Evolutionary conservation across 1,284 basidiomycete species (phyloP).

Genomic region (Gymnopus androsaceus): DNA sequence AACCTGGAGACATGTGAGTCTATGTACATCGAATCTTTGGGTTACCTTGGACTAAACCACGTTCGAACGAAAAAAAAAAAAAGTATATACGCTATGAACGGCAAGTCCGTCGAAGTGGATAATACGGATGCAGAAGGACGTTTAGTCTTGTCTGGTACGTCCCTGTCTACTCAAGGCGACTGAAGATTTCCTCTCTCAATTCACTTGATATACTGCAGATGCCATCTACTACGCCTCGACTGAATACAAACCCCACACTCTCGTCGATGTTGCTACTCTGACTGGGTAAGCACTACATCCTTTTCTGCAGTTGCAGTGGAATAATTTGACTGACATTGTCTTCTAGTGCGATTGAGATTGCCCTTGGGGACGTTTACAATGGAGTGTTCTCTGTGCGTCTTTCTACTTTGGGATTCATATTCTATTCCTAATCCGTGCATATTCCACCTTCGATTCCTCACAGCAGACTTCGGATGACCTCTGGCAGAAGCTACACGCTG

Average conservation of each 20-base stretch:
- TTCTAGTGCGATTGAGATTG: constrained; percentile 66
- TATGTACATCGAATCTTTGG: neutral
- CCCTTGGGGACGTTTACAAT: constrained; percentile 74
- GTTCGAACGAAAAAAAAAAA: too few relatives aligned
- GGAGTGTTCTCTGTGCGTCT: constrained; percentile 76
- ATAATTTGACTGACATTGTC: constrained; percentile 1
- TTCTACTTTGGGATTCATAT: neutral
- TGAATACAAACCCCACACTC: constrained; percentile 77
- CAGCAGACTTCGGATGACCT: constrained; percentile 67
- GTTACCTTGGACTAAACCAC: neutral
- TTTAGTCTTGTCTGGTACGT: constrained; percentile 68
- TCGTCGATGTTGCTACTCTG: constrained; percentile 86
- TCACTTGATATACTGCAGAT: constrained; percentile 44
- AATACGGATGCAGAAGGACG: constrained; percentile 93
- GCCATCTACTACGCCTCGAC: constrained; percentile 85
- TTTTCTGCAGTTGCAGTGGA: too few relatives aligned
- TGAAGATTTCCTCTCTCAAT: neutral
- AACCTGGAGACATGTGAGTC: constrained; percentile 81
- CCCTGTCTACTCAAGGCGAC: neutral
- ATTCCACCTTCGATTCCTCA: too few relatives aligned
- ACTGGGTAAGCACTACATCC: constrained; percentile 67
- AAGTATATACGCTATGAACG: constrained; percentile 86
- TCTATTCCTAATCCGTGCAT: too few relatives aligned
- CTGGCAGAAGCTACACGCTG: constrained; percentile 72
- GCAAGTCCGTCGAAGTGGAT: constrained; percentile 85